These are phyloP conservation scores for Casuarina cunninghamiana DNA, from an alignment of 306 rosid species.

Conservation along the genomic window DNA sequence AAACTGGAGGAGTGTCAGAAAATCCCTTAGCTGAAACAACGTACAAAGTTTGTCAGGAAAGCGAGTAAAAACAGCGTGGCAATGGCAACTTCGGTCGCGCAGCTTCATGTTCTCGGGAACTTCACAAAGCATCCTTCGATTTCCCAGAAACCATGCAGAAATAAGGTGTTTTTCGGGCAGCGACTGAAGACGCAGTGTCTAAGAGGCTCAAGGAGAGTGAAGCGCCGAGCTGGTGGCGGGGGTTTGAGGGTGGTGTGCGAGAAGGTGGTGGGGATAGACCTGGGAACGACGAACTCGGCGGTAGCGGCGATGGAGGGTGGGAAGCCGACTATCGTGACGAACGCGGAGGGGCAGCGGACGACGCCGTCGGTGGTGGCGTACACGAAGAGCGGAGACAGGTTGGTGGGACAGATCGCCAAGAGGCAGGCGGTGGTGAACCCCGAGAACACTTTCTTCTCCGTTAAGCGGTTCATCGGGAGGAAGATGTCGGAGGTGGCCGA, in stretches of 20 bases:
- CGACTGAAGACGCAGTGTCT: not conserved
- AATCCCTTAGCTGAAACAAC: too few species aligned
- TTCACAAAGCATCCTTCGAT: not conserved
- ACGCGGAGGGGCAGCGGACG: conserved; percentile 92
- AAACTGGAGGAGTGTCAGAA: too few species aligned
- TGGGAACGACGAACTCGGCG: conserved; percentile 82
- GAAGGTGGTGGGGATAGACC: conserved; percentile 82
- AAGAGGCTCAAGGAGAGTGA: not conserved
- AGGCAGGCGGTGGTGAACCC: conserved; percentile 93
- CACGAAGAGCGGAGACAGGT: conserved; percentile 74
- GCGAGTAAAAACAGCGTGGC: not conserved
- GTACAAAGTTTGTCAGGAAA: not conserved
- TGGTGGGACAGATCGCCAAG: conserved; percentile 89
- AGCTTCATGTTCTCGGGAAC: not conserved
- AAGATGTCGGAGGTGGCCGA: conserved; percentile 90
- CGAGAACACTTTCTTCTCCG: conserved; percentile 83
- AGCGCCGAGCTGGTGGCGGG: conserved; percentile 32
- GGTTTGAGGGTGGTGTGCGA: conserved; percentile 54
- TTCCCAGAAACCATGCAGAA: not conserved
- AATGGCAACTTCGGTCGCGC: not conserved
- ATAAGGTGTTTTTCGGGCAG: not conserved
- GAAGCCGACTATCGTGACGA: conserved; percentile 74
- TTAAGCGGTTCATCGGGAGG: conserved; percentile 87
- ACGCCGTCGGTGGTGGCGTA: conserved; percentile 89
- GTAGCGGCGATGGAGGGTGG: conserved; percentile 95